Conservation (phyloP, 805 yeast species). For the Spathaspora sp. region DNA sequence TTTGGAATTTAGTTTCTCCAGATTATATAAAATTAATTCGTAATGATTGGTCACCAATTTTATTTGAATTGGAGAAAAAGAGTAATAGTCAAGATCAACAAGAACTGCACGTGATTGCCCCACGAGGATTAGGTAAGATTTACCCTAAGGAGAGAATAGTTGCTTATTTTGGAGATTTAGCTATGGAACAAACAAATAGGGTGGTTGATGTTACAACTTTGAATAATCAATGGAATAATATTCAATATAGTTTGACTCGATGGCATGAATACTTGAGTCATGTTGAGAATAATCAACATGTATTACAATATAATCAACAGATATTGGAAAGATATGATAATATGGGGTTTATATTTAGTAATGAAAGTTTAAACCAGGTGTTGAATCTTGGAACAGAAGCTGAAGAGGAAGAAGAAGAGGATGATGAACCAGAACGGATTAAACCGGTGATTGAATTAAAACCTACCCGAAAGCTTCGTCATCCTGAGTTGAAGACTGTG, state of each 20-base stretch:
- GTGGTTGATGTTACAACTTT: conserved; percentile 46
- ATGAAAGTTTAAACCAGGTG: conserved; percentile 41
- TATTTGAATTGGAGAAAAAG: conserved; percentile 82
- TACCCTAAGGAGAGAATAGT: conserved; percentile 76
- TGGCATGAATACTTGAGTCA: conserved; percentile 73
- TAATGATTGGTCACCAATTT: conserved; percentile 90
- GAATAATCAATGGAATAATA: conserved; percentile 62
- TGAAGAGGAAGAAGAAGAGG: too few relatives aligned
- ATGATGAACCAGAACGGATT: too few relatives aligned
- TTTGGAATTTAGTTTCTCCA: conserved; percentile 73
- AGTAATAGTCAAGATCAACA: conserved; percentile 43
- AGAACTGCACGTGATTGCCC: conserved; percentile 71
- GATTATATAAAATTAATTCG: conserved; percentile 57
- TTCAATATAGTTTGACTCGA: conserved; percentile 68
- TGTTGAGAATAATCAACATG: conserved; percentile 41
- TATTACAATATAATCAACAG: conserved; percentile 37
- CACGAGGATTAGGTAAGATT: conserved; percentile 78
- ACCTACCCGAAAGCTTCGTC: too few relatives aligned
- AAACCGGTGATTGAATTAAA: too few relatives aligned
- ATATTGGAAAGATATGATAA: conserved; percentile 36
- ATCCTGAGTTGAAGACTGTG: background rate
- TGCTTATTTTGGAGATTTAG: conserved; percentile 86
- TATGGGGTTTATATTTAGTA: conserved; percentile 42
- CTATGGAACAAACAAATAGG: conserved; percentile 4
- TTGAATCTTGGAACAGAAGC: conserved; percentile 37